Evolutionary conservation across 441 rosid species (phyloP).

Genomic region (Corymbia citriodora): DNA sequence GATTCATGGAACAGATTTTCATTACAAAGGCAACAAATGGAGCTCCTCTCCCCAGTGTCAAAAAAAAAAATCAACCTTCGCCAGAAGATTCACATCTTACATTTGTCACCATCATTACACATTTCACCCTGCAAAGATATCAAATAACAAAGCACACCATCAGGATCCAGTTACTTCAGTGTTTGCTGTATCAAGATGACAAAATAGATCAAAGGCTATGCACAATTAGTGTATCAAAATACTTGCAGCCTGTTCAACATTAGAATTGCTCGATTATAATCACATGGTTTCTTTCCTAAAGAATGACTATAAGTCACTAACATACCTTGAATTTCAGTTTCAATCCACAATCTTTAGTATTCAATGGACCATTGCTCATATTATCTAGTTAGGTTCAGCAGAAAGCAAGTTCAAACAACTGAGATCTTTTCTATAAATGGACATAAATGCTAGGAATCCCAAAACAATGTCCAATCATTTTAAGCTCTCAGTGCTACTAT

Average conservation of each 20-base stretch:
- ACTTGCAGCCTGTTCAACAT: background rate
- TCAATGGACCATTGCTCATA: background rate
- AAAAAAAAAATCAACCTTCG: background rate
- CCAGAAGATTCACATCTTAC: constrained; percentile 40
- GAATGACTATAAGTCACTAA: background rate
- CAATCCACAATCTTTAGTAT: background rate
- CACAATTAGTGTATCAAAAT: background rate
- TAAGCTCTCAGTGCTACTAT: background rate
- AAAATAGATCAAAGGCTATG: background rate
- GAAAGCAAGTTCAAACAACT: background rate
- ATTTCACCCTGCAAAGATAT: constrained; percentile 40
- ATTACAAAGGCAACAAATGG: background rate
- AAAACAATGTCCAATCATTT: background rate
- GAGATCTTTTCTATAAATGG: background rate
- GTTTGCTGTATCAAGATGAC: background rate
- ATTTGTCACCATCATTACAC: constrained; percentile 39
- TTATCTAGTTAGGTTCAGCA: background rate
- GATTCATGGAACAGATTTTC: background rate
- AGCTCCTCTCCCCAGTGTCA: background rate
- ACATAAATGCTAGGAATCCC: background rate
- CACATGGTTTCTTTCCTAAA: background rate
- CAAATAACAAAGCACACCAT: background rate
- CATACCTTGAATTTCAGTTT: background rate
- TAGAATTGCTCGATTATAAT: background rate
- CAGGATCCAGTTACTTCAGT: background rate